Evolutionary conservation across 371 early-diverging fungal genomes (phyloP).

Genomic region (Mucor circinelloides): DNA sequence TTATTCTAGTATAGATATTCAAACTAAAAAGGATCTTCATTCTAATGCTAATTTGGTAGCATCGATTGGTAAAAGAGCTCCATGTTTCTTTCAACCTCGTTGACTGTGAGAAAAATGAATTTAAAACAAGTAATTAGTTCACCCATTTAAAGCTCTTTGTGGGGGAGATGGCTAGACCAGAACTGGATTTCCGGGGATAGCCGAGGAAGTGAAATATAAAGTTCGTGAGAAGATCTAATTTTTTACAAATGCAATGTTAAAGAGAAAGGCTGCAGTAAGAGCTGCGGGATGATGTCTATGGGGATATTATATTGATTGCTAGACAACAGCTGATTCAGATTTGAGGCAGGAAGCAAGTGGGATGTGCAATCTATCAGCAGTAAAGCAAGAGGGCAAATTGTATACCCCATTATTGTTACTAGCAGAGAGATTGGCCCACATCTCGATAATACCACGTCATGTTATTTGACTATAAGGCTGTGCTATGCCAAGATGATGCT

Average conservation of each 20-base stretch:
- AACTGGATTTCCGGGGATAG: not conserved
- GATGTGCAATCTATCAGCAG: not conserved
- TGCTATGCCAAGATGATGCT: not conserved
- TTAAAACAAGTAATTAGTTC: not conserved
- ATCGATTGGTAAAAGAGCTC: not conserved
- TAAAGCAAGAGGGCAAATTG: not conserved
- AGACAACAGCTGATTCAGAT: not conserved
- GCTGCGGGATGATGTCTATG: not conserved
- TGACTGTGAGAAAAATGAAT: not conserved
- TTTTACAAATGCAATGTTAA: not conserved
- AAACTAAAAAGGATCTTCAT: not conserved
- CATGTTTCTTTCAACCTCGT: not conserved
- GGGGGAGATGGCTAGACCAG: not conserved
- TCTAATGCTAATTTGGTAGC: not conserved
- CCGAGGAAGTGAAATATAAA: not conserved
- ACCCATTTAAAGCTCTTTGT: not conserved
- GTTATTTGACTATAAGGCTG: not conserved
- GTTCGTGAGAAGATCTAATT: constrained; percentile 2
- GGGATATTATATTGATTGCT: not conserved
- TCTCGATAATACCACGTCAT: not conserved
- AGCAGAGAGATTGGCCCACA: not conserved
- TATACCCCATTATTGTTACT: not conserved
- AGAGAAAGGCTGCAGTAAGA: not conserved
- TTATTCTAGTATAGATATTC: not conserved
- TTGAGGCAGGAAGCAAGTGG: not conserved